A percentile compares a stretch with the other conserved stretches of the same genome.
phyloP scores from a whole-genome alignment of 495 filamentous ascomycete genomes.

The Cercophora sp. region DNA sequence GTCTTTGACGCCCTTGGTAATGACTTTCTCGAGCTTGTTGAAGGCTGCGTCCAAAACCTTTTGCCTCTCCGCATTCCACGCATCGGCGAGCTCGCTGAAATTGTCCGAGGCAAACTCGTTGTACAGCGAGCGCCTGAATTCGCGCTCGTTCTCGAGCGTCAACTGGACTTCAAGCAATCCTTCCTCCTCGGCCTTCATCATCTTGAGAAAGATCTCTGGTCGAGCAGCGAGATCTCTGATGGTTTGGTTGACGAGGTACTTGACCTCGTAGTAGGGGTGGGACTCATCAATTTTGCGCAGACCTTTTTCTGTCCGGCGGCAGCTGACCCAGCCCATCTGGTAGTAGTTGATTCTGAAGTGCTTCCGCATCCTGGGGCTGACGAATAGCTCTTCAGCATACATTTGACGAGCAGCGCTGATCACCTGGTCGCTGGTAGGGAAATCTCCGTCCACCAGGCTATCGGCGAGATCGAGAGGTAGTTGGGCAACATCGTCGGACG shows the following conservation, averaged over 20 bases:
- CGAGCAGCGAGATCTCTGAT: conserved; percentile 72
- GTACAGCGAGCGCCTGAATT: conserved; percentile 70
- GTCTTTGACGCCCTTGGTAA: conserved; percentile 89
- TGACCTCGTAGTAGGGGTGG: conserved; percentile 95
- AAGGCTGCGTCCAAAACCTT: conserved; percentile 82
- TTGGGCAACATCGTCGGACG: conserved; percentile 73
- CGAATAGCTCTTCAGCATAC: conserved; percentile 86
- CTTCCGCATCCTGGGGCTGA: conserved; percentile 87
- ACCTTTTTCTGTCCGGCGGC: conserved; percentile 88
- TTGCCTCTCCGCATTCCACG: conserved; percentile 83
- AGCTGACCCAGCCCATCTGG: conserved; percentile 73
- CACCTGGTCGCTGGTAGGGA: conserved; percentile 70
- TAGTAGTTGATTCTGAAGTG: conserved; percentile 80
- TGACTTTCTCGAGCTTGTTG: conserved; percentile 72
- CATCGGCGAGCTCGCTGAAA: conserved; percentile 89
- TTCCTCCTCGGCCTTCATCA: conserved; percentile 95
- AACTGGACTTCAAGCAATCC: conserved; percentile 82
- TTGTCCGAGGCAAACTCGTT: conserved; percentile 87
- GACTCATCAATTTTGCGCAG: conserved; percentile 91
- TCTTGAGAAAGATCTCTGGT: conserved; percentile 86
- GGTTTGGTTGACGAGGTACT: conserved; percentile 86
- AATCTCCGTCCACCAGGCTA: conserved; percentile 63
- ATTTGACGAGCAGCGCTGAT: conserved; percentile 74
- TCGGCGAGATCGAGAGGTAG: conserved; percentile 86
- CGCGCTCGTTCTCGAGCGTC: conserved; percentile 65